Base-by-base conservation (phyloP, 75 land plant genomes). In the Azolla pinnata region DNA sequence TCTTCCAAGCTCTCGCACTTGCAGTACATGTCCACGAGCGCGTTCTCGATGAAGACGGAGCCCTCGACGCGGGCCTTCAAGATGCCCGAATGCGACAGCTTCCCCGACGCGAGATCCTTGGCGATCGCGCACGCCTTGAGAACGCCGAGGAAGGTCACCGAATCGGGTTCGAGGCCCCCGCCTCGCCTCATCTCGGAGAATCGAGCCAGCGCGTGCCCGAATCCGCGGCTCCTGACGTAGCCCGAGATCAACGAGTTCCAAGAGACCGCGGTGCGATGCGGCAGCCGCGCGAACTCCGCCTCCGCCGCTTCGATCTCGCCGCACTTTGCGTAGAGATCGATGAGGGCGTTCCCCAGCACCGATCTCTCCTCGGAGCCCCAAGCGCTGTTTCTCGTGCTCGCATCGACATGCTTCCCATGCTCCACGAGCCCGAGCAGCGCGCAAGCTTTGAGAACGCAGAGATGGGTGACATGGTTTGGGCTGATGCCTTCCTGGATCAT, bases 191-290 rank as follows among this genome's bases (percentile, higher is more conserved):
- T 81, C 34, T 52, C 16, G 0, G 25, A 21, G 21, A 76, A 65
- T 17, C 56, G 56, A 30, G 62, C 29, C 8, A 38, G 32, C 0
- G 68, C 68, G 8, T 56, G 19, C 2, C 0, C 21, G 8, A 23
- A 16, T 42, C 71, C 29, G 19, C 66, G 65, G 16, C 28, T 27
- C 32, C 29, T 38, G 20, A 54, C 33, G 33, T 63, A 73, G 9
- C 40, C 68, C 26, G 79, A 49, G 18, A 81, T 69, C 64, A 79
- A 20, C 0, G 67, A 63, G 35, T 72, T 75, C 79, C 73, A 75
- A 8, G 79, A 65, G 32, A 72, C 56, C 2, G 65, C 59, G 64
- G 62, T 67, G 16, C 17, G 55, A 2, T 48, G 18, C 30, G 50
- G 48, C 17, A 68, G 42, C 23, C 45, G 56, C 21, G 23, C 35